Evolutionary conservation across 768 basidiomycete species (phyloP).

Genomic region (Cubamyces lactineus): DNA sequence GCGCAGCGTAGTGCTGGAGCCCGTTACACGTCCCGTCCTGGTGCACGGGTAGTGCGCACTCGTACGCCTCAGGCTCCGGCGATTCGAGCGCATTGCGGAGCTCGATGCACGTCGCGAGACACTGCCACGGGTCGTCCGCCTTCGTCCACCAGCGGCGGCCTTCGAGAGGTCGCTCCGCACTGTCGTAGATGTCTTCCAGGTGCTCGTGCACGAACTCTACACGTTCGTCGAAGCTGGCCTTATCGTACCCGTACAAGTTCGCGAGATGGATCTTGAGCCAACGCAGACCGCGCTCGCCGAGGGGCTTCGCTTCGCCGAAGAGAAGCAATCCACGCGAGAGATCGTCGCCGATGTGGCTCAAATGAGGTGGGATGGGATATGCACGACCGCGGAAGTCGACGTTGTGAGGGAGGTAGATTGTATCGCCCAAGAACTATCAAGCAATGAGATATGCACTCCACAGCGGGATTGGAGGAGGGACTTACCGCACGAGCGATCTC

Average conservation of each 20-base stretch:
- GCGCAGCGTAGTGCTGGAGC: slow-evolving; percentile 96
- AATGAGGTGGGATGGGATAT: slow-evolving; percentile 94
- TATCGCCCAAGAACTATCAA: slow-evolving; percentile 79
- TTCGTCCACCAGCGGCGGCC: slow-evolving; percentile 86
- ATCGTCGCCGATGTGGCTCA: slow-evolving; percentile 96
- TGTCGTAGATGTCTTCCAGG: slow-evolving; percentile 79
- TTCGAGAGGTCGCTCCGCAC: slow-evolving; percentile 79
- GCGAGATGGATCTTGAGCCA: slow-evolving; percentile 97
- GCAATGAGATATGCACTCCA: slow-evolving; percentile 13
- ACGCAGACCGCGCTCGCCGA: slow-evolving; percentile 82
- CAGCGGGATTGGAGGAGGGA: slow-evolving; percentile 19
- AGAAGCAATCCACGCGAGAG: slow-evolving; percentile 83
- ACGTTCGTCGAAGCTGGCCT: slow-evolving; percentile 93
- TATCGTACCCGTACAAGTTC: slow-evolving; percentile 93
- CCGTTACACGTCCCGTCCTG: slow-evolving; percentile 99
- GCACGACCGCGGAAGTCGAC: slow-evolving; percentile 97
- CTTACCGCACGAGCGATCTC: slow-evolving; percentile 91
- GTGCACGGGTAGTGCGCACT: slow-evolving; percentile 85
- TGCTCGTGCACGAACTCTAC: slow-evolving; percentile 74
- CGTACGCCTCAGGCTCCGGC: slow-evolving; percentile 56
- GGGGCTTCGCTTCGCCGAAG: slow-evolving; percentile 78
- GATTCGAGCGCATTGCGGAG: slow-evolving; percentile 79
- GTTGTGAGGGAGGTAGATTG: slow-evolving; percentile 93
- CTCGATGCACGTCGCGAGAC: slow-evolving; percentile 90
- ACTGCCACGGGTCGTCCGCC: slow-evolving; percentile 98